These are phyloP conservation scores for Geotrichum macrosporum DNA, from an alignment of 1,139 yeast genomes.

Conservation along the genomic window DNA sequence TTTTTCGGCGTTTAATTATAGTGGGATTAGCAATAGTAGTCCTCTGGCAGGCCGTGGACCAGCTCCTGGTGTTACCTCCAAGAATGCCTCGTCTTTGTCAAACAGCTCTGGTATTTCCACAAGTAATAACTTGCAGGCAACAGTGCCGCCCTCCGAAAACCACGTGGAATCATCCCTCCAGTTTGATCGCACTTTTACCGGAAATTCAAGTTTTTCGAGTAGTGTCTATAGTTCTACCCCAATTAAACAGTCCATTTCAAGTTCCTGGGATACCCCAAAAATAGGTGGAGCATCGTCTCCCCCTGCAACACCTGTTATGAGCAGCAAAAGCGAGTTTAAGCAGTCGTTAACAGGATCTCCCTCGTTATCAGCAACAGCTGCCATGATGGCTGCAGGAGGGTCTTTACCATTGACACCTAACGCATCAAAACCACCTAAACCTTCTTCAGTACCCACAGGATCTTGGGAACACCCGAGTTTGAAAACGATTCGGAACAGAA, in stretches of 20 bases:
- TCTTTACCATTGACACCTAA: slow-evolving; percentile 11
- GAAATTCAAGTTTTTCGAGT: slow-evolving; percentile 1
- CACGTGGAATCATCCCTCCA: no score
- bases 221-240: slow-evolving; percentile 8
- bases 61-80: not conserved
- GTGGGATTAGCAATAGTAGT: slow-evolving; percentile 11
- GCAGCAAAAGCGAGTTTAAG: not conserved
- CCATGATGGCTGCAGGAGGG: slow-evolving; percentile 9
- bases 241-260: not conserved
- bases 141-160: no score
- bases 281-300: not conserved
- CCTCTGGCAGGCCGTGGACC: slow-evolving; percentile 7
- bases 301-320: not conserved
- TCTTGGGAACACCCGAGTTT: slow-evolving; percentile 31
- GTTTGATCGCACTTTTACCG: slow-evolving; percentile 4
- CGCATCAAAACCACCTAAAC: slow-evolving; percentile 14
- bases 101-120: not conserved
- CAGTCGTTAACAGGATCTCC: slow-evolving; percentile 1
- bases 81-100: not conserved
- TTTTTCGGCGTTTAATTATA: slow-evolving; percentile 1
- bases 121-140: no score
- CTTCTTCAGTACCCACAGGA: slow-evolving; percentile 28
- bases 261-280: slow-evolving; percentile 2
- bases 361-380: slow-evolving; percentile 6
- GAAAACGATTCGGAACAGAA: slow-evolving; percentile 26